Evolutionary conservation across 106 monocot genomes (phyloP).

Genomic region (Agapanthus africanus): DNA sequence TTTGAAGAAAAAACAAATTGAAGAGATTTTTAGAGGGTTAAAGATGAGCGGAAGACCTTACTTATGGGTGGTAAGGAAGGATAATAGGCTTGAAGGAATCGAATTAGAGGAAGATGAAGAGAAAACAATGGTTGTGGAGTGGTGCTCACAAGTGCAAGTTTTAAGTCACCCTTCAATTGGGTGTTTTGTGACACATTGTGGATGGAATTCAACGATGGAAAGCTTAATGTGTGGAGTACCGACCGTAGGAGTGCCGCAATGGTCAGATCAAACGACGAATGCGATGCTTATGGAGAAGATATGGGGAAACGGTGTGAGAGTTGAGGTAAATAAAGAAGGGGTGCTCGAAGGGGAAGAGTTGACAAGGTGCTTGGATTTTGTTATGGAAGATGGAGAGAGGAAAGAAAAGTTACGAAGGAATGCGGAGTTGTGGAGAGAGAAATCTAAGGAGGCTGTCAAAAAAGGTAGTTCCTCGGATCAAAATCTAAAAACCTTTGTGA

Average conservation of each 20-base stretch:
- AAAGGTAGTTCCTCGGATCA: slow-evolving; percentile 15
- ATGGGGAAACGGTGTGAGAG: slow-evolving; percentile 20
- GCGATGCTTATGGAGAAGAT: slow-evolving; percentile 21
- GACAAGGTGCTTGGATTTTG: slow-evolving; percentile 16
- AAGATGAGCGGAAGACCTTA: slow-evolving; percentile 25
- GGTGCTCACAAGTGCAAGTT: slow-evolving; percentile 23
- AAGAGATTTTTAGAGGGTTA: not conserved
- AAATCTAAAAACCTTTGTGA: slow-evolving; percentile 16
- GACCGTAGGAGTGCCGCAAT: slow-evolving; percentile 23
- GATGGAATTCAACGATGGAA: slow-evolving; percentile 63
- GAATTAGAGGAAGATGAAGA: not conserved
- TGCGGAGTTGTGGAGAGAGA: slow-evolving; percentile 18
- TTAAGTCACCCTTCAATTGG: slow-evolving; percentile 27
- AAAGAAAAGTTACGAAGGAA: slow-evolving; percentile 15
- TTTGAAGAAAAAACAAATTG: not conserved
- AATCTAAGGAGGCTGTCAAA: not conserved
- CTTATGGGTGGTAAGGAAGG: slow-evolving; percentile 42
- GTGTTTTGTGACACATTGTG: slow-evolving; percentile 62
- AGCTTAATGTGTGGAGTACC: slow-evolving; percentile 26
- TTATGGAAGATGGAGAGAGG: slow-evolving; percentile 22
- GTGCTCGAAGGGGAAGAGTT: not conserved
- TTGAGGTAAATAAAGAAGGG: not conserved
- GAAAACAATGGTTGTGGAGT: slow-evolving; percentile 29
- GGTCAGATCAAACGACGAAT: slow-evolving; percentile 23
- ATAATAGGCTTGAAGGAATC: not conserved